Conservation (phyloP, 2,329 filamentous ascomycete genomes). For the Fusarium anthophilum region DNA sequence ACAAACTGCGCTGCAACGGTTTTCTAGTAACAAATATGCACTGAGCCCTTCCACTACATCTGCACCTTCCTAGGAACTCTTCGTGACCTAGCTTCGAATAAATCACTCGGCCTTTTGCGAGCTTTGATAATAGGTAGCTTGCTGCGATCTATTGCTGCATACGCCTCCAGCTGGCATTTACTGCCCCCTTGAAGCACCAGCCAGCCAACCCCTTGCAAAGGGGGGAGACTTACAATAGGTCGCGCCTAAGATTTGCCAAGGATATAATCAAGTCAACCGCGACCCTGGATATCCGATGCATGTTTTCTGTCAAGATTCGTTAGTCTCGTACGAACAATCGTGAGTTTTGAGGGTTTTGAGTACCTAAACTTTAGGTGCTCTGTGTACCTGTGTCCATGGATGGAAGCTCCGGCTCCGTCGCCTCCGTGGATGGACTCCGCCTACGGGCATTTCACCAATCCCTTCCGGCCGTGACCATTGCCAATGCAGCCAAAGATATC, state of each 20-base stretch:
- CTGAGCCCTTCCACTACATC: background rate
- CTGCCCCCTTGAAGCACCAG: slow-evolving; percentile 34
- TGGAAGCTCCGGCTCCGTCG: slow-evolving; percentile 15
- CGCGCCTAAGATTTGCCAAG: slow-evolving; percentile 34
- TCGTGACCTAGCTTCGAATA: background rate
- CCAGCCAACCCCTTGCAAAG: slow-evolving; percentile 35
- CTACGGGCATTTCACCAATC: slow-evolving; percentile 8
- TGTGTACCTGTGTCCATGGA: background rate
- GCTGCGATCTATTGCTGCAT: slow-evolving; percentile 5
- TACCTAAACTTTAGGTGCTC: background rate
- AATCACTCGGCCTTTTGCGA: slow-evolving; percentile 1
- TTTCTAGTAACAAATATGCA: background rate
- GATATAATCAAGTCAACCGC: slow-evolving; percentile 1
- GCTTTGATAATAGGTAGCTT: slow-evolving; percentile 10
- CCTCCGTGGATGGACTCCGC: slow-evolving; percentile 16
- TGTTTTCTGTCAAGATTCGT: slow-evolving; percentile 6
- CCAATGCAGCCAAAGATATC: slow-evolving; percentile 22
- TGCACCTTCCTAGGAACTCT: background rate
- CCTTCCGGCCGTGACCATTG: slow-evolving; percentile 17
- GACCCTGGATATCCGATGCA: background rate
- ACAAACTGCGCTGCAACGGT: background rate
- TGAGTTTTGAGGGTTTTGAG: background rate
- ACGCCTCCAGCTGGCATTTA: slow-evolving; percentile 35
- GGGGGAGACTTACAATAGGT: slow-evolving; percentile 26
- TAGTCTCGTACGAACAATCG: background rate